Evolutionary conservation across 176 grass and related monocot genomes (phyloP).

Genomic region (Phragmites australis): DNA sequence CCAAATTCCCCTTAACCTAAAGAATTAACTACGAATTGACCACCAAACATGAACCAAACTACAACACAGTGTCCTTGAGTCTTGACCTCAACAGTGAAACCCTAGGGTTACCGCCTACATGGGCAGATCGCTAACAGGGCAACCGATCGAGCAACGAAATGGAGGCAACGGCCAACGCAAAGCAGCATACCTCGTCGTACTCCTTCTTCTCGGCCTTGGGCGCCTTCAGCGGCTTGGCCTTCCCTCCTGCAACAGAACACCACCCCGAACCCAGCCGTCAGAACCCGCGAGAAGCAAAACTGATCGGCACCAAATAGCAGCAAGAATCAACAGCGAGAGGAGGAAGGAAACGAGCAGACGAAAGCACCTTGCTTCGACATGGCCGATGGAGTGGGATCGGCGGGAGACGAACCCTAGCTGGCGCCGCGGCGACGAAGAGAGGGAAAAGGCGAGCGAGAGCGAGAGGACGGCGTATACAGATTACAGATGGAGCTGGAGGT

Average conservation of each 20-base stretch:
- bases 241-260: constrained; percentile 60
- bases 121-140: neutral
- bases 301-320: neutral
- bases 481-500: too few species aligned
- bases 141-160: neutral
- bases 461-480: neutral
- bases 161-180: neutral
- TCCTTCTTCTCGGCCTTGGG: constrained; percentile 76
- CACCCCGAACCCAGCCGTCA: constrained; percentile 15
- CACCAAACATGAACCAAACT: neutral
- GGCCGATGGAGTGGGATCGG: neutral
- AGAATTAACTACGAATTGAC: neutral
- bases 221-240: constrained; percentile 71
- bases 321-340: neutral
- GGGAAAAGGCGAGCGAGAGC: neutral
- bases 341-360: too few species aligned
- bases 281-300: neutral
- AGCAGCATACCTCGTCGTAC: constrained; percentile 61
- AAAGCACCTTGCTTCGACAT: constrained; percentile 61
- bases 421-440: constrained; percentile 15
- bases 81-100: neutral
- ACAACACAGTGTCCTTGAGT: neutral
- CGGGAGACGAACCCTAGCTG: constrained; percentile 30
- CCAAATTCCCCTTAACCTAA: neutral
- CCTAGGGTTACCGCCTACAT: neutral